These are phyloP conservation scores for Turritis glabra DNA, from an alignment of 345 rosid species.

Conservation along the genomic window DNA sequence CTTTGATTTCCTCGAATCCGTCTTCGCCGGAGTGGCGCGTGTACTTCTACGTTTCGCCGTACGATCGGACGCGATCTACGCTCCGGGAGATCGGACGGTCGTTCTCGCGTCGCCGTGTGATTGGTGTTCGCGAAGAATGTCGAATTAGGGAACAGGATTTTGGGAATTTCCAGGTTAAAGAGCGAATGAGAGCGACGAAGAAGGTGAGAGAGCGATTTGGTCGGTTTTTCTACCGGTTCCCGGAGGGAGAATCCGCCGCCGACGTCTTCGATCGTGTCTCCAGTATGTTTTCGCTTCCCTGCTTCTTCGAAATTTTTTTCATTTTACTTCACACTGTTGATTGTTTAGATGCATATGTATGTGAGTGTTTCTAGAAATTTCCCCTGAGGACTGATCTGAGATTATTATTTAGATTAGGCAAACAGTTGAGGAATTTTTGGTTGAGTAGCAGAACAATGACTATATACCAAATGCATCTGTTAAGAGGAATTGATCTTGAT, in stretches of 20 bases:
- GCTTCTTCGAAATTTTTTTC: not conserved
- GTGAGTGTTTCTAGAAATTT: too few species aligned
- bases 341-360: not conserved
- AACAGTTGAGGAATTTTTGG: not conserved
- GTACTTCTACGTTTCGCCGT: conserved; percentile 94
- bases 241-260: conserved; percentile 99
- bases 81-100: conserved; percentile 90
- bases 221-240: conserved; percentile 84
- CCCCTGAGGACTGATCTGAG: not conserved
- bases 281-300: conserved; percentile 45
- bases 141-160: conserved; percentile 93
- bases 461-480: not conserved
- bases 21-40: conserved; percentile 56
- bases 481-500: not conserved
- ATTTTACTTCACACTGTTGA: not conserved
- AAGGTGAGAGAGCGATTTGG: conserved; percentile 76
- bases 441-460: not conserved
- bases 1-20: conserved; percentile 44
- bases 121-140: conserved; percentile 96
- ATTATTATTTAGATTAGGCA: not conserved
- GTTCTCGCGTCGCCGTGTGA: conserved; percentile 64
- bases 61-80: conserved; percentile 86
- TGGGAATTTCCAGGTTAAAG: conserved; percentile 90
- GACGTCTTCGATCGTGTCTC: conserved; percentile 98
- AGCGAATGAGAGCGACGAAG: conserved; percentile 74